Percentiles rank a stretch among this genome's conserved stretches.
Conservation (phyloP, 768 basidiomycete species). For the Tricholoma hemisulphureum region DNA sequence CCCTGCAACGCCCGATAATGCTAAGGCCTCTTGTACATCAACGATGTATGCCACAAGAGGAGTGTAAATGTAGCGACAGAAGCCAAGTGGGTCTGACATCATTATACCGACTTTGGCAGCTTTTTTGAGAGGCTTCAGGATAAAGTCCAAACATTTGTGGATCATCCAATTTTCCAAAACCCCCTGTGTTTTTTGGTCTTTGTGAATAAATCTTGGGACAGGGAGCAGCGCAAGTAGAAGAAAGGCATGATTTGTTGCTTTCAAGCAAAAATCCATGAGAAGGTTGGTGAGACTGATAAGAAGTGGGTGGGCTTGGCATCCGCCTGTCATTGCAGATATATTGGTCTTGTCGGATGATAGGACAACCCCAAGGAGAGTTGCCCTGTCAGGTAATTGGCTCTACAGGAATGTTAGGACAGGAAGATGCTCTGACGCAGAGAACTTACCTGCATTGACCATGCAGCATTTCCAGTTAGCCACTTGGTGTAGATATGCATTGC, state of each 20-base stretch:
- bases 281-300: constrained; percentile 18
- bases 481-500: constrained; percentile 18
- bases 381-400: constrained; percentile 14
- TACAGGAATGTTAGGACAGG: not conserved
- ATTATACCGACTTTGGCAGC: constrained; percentile 26
- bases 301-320: constrained; percentile 10
- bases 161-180: constrained; percentile 25
- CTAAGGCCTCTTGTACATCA: constrained; percentile 31
- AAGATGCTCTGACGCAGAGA: not conserved
- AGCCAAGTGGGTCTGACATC: constrained; percentile 30
- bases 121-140: constrained; percentile 27
- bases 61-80: constrained; percentile 21
- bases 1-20: constrained; percentile 26
- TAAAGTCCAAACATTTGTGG: constrained; percentile 29
- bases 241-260: constrained; percentile 17
- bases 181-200: constrained; percentile 10
- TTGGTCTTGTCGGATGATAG: constrained; percentile 20
- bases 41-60: constrained; percentile 30
- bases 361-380: constrained; percentile 16
- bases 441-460: constrained; percentile 22
- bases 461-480: constrained; percentile 20
- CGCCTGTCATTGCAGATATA: constrained; percentile 16
- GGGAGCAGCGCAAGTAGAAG: constrained; percentile 18
- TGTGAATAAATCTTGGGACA: constrained; percentile 13
- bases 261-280: constrained; percentile 8